Evolutionary conservation across 768 basidiomycete species (phyloP).

Genomic region (Leccinum barrowsii): DNA sequence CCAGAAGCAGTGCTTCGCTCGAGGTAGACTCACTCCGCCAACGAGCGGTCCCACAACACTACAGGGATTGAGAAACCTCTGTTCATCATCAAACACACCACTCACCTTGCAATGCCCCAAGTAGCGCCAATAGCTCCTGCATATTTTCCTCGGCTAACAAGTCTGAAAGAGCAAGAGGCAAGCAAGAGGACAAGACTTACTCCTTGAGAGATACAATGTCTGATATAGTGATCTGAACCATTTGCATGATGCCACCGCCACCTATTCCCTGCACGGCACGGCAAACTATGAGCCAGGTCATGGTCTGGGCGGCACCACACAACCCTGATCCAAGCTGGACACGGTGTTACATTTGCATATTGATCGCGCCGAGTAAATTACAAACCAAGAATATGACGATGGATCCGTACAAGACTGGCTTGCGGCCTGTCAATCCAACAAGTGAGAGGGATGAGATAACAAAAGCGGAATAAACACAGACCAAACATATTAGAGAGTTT

Average conservation of each 20-base stretch:
- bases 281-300: constrained; percentile 40
- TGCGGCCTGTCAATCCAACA: constrained; percentile 29
- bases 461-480: constrained; percentile 1
- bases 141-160: constrained; percentile 37
- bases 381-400: constrained; percentile 38
- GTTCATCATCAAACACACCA: background rate
- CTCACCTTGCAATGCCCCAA: constrained; percentile 39
- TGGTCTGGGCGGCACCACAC: constrained; percentile 42
- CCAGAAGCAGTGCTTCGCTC: background rate
- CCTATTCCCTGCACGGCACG: constrained; percentile 44
- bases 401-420: constrained; percentile 34
- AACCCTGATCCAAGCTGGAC: constrained; percentile 36
- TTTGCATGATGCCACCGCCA: constrained; percentile 37
- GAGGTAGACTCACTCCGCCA: constrained; percentile 29
- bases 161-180: background rate
- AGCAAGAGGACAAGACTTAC: constrained; percentile 16
- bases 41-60: constrained; percentile 44
- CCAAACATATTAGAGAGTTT: constrained; percentile 43
- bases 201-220: constrained; percentile 38
- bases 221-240: constrained; percentile 36
- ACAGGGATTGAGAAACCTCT: background rate
- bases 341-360: background rate
- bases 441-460: background rate
- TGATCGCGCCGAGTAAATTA: background rate
- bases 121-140: constrained; percentile 36